Evolutionary conservation across 768 basidiomycete genomes (phyloP).

Genomic region (Mycena indigotica): DNA sequence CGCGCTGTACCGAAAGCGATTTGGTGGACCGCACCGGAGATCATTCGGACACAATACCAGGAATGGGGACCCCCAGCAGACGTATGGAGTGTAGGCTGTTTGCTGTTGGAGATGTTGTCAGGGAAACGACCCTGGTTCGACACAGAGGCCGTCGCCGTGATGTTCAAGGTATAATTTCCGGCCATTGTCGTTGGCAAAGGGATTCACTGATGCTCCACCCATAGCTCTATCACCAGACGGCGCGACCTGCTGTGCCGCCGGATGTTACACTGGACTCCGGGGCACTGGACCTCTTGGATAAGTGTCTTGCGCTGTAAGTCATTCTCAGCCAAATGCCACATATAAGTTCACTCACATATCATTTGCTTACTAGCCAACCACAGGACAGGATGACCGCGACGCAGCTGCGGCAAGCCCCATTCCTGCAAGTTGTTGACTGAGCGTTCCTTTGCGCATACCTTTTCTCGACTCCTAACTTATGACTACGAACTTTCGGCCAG

Average conservation of each 20-base stretch:
- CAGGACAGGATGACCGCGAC: slow-evolving; percentile 12
- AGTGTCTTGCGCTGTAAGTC: slow-evolving; percentile 22
- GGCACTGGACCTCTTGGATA: slow-evolving; percentile 16
- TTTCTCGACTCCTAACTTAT: no score
- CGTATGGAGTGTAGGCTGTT: slow-evolving; percentile 81
- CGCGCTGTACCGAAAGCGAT: slow-evolving; percentile 13
- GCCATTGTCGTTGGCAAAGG: background rate
- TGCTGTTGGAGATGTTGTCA: slow-evolving; percentile 81
- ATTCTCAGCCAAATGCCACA: background rate
- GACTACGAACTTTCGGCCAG: no score
- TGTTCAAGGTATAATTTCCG: slow-evolving; percentile 61
- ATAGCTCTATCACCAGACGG: slow-evolving; percentile 21
- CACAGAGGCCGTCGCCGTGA: slow-evolving; percentile 66
- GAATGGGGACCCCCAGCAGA: slow-evolving; percentile 78
- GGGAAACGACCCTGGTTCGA: slow-evolving; percentile 74
- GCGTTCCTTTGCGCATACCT: no score
- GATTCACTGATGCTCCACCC: background rate
- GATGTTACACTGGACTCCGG: slow-evolving; percentile 1
- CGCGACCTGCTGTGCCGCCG: slow-evolving; percentile 7
- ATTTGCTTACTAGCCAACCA: slow-evolving; percentile 13
- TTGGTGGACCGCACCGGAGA: slow-evolving; percentile 85
- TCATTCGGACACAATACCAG: slow-evolving; percentile 30
- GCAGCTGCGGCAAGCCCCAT: slow-evolving; percentile 7
- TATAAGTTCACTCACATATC: background rate
- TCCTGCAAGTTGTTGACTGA: no score